Conservation (phyloP, 2,329 filamentous ascomycete genomes). For the Fonsecaea nubica region DNA sequence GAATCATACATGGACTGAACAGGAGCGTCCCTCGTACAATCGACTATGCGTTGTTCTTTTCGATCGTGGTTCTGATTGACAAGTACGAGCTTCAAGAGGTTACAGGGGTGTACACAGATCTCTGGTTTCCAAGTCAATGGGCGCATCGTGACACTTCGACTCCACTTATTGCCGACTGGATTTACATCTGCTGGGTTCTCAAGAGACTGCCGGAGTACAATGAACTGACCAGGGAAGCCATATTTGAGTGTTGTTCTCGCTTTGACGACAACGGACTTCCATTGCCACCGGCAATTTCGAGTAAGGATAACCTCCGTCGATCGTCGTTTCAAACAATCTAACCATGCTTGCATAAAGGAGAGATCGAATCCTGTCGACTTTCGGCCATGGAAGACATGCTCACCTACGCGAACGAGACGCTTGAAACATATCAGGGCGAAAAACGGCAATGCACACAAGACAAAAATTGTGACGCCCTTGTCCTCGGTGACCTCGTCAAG, state of each 20-base stretch:
- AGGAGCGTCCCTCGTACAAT: constrained; percentile 7
- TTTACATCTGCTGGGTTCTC: constrained; percentile 13
- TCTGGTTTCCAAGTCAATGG: constrained; percentile 11
- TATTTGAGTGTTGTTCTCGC: neutral
- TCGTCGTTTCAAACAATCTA: neutral
- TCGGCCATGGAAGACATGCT: neutral
- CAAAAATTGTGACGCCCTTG: constrained; percentile 1
- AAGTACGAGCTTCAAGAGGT: constrained; percentile 16
- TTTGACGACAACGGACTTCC: constrained; percentile 8
- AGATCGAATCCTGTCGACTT: neutral
- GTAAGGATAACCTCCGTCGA: neutral
- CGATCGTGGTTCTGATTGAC: constrained; percentile 14
- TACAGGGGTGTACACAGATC: constrained; percentile 18
- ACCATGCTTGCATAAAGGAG: neutral
- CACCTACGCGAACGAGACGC: neutral
- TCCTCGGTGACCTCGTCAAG: constrained; percentile 5
- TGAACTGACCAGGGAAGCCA: neutral
- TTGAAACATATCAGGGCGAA: neutral
- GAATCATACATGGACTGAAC: constrained; percentile 11
- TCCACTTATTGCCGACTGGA: constrained; percentile 12
- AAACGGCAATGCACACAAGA: neutral
- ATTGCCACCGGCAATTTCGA: neutral
- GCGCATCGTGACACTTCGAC: neutral
- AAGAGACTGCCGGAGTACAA: neutral
- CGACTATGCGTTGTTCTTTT: neutral